phyloP scores from a whole-genome alignment of 768 basidiomycete species.

The Suillus decipiens region DNA sequence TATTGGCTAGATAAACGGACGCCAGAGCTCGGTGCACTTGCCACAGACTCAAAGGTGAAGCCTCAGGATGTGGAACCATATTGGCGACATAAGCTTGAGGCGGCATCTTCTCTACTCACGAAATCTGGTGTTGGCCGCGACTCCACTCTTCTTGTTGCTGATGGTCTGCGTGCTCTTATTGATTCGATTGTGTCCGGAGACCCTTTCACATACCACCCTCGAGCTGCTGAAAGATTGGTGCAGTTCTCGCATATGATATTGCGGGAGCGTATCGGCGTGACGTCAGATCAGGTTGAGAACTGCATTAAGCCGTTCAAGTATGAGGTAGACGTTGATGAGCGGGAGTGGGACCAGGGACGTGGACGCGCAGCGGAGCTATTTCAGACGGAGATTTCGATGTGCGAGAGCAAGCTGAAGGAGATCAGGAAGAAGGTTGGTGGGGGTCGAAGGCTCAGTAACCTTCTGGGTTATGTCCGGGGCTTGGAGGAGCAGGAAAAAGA shows the following conservation, averaged over 20 bases:
- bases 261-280: conserved; percentile 88
- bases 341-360: conserved; percentile 91
- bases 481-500: conserved; percentile 79
- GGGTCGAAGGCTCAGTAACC: conserved; percentile 67
- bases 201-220: conserved; percentile 90
- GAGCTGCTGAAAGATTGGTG: conserved; percentile 84
- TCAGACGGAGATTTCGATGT: conserved; percentile 81
- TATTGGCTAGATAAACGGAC: conserved; percentile 95
- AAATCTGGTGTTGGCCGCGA: conserved; percentile 96
- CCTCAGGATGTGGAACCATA: conserved; percentile 82
- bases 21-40: conserved; percentile 71
- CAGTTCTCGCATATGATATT: conserved; percentile 93
- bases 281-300: conserved; percentile 99
- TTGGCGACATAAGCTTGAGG: conserved; percentile 97
- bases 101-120: conserved; percentile 88
- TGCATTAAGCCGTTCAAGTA: conserved; percentile 99
- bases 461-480: conserved; percentile 80
- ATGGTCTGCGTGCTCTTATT: conserved; percentile 86
- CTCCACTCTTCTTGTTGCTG: conserved; percentile 91
- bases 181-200: conserved; percentile 87
- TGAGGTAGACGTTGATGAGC: conserved; percentile 90
- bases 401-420: conserved; percentile 83
- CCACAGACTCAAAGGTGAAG: conserved; percentile 66
- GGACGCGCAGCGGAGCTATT: conserved; percentile 75
- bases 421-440: conserved; percentile 91